These are phyloP conservation scores for Thymus mandschuricus DNA, from an alignment of 257 asterid species.

Conservation along the genomic window DNA sequence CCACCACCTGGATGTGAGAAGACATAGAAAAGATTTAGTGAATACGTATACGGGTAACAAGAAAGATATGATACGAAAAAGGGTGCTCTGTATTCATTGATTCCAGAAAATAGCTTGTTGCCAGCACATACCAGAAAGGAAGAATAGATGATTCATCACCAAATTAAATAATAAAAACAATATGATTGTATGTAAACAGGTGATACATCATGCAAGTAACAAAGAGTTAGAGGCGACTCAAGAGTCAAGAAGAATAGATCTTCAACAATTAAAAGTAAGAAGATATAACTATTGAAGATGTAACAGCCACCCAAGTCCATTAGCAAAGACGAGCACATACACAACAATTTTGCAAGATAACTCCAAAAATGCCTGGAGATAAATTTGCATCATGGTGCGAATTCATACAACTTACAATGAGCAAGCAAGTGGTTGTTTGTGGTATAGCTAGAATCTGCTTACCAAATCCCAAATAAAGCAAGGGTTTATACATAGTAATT, in stretches of 20 bases:
- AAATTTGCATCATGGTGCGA: background rate
- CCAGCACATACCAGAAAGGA: background rate
- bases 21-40: background rate
- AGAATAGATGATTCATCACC: background rate
- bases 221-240: background rate
- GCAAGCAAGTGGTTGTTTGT: background rate
- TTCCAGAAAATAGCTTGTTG: background rate
- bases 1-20: slow-evolving; percentile 56
- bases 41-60: background rate
- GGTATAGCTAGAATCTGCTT: slow-evolving; percentile 19
- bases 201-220: background rate
- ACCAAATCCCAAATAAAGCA: background rate
- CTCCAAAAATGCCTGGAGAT: background rate
- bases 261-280: background rate
- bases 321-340: slow-evolving; percentile 1
- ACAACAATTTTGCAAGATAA: background rate
- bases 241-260: background rate
- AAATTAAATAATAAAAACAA: too few species aligned
- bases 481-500: background rate
- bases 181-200: background rate
- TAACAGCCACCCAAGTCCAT: slow-evolving; percentile 8
- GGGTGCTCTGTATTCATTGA: slow-evolving; percentile 1
- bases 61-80: background rate
- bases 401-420: background rate
- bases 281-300: slow-evolving; percentile 1